A percentile compares a stretch with the other conserved stretches of the same genome.
Conservation (phyloP, 331 rosid genomes). For the Spiraea crenata region DNA sequence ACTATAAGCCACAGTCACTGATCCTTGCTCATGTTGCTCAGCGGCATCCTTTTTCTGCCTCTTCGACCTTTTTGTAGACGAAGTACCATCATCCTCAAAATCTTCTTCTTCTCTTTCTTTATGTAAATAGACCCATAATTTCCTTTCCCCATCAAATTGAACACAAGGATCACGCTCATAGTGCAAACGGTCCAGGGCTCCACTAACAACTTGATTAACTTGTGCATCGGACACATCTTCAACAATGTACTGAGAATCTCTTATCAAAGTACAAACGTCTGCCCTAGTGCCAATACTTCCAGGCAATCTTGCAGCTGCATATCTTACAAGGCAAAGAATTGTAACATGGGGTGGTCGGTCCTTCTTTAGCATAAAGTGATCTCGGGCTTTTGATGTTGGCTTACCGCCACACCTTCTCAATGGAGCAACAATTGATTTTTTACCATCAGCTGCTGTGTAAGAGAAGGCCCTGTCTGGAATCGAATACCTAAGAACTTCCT, state of each 20-base stretch:
- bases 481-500: slow-evolving; percentile 94
- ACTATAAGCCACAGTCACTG: slow-evolving; percentile 66
- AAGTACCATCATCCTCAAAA: slow-evolving; percentile 98
- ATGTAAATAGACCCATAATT: slow-evolving; percentile 96
- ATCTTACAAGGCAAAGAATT: slow-evolving; percentile 97
- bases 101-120: slow-evolving; percentile 99
- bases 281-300: slow-evolving; percentile 99
- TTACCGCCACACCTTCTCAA: slow-evolving; percentile 98
- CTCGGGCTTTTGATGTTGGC: slow-evolving; percentile 99
- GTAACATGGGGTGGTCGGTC: slow-evolving; percentile 99
- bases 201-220: slow-evolving; percentile 97
- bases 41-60: slow-evolving; percentile 87
- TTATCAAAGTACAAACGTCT: slow-evolving; percentile 93
- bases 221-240: slow-evolving; percentile 96
- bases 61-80: slow-evolving; percentile 98
- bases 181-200: slow-evolving; percentile 97
- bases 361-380: slow-evolving; percentile 97
- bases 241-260: slow-evolving; percentile 96
- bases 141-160: slow-evolving; percentile 96
- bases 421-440: slow-evolving; percentile 95
- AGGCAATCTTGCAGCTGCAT: slow-evolving; percentile 97
- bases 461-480: slow-evolving; percentile 97
- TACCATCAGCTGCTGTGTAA: slow-evolving; percentile 97
- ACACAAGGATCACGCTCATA: slow-evolving; percentile 99
- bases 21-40: slow-evolving; percentile 81